These are phyloP conservation scores for Leersia perrieri DNA, from an alignment of 176 grass and related monocot species.

Conservation along the genomic window DNA sequence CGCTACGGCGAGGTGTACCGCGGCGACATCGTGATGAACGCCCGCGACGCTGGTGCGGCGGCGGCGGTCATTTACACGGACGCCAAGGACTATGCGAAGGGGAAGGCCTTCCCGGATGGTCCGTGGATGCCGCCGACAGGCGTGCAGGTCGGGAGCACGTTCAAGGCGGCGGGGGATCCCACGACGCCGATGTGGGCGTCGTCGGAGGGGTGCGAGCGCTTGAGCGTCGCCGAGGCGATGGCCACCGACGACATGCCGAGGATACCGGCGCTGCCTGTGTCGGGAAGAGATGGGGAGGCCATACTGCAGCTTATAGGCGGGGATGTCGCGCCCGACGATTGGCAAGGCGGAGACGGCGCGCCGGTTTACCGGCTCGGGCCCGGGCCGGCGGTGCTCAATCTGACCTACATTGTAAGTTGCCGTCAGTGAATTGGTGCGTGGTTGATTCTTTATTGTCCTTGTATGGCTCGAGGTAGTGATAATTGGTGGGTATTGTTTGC, in stretches of 20 bases:
- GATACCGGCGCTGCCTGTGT: constrained; percentile 81
- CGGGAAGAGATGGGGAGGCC: constrained; percentile 62
- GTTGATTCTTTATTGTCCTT: background rate
- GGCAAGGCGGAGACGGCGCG: constrained; percentile 63
- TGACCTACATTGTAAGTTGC: constrained; percentile 58
- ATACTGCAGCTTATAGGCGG: constrained; percentile 59
- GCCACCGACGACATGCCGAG: constrained; percentile 56
- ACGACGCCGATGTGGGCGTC: constrained; percentile 80
- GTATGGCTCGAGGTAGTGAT: background rate
- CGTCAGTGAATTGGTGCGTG: background rate
- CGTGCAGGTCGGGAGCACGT: constrained; percentile 76
- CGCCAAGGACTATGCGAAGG: constrained; percentile 61
- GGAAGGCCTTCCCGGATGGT: constrained; percentile 59
- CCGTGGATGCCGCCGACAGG: constrained; percentile 77
- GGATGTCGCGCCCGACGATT: constrained; percentile 61
- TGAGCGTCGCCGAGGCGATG: constrained; percentile 54
- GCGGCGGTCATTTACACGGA: constrained; percentile 79
- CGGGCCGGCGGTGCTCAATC: constrained; percentile 67
- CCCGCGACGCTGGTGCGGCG: constrained; percentile 57
- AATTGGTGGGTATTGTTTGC: background rate
- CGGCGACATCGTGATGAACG: constrained; percentile 76
- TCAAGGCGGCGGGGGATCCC: constrained; percentile 63
- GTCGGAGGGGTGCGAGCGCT: constrained; percentile 64
- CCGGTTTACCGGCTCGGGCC: constrained; percentile 65
- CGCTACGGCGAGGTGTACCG: constrained; percentile 80